phyloP scores from a whole-genome alignment of 2,329 filamentous ascomycete species.

The Fusarium sp. region DNA sequence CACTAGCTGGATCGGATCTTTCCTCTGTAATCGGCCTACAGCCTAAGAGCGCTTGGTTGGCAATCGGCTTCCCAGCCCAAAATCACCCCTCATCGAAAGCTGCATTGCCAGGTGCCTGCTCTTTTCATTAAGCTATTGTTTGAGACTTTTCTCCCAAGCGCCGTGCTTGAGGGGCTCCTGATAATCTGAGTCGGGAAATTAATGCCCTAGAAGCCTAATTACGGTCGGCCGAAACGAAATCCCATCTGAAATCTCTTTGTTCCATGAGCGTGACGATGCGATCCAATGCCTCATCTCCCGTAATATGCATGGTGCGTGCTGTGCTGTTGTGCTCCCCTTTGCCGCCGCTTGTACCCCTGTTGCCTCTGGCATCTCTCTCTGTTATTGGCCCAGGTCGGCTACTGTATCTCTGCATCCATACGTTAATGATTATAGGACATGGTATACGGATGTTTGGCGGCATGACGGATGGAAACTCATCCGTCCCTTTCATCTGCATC shows the following conservation, averaged over 20 bases:
- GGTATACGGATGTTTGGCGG: slow-evolving; percentile 26
- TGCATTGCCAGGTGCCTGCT: slow-evolving; percentile 27
- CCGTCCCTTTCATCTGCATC: slow-evolving; percentile 40
- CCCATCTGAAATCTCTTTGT: slow-evolving; percentile 10
- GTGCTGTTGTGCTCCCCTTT: slow-evolving; percentile 14
- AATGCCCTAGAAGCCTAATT: slow-evolving; percentile 22
- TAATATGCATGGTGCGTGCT: slow-evolving; percentile 25
- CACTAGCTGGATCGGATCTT: slow-evolving; percentile 46
- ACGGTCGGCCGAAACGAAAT: slow-evolving; percentile 22
- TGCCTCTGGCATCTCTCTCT: slow-evolving; percentile 2
- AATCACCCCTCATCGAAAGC: slow-evolving; percentile 37
- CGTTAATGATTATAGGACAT: slow-evolving; percentile 20
- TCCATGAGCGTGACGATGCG: slow-evolving; percentile 19
- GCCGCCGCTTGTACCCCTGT: slow-evolving; percentile 19
- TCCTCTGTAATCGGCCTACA: slow-evolving; percentile 41
- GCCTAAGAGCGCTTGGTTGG: slow-evolving; percentile 22
- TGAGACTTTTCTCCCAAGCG: slow-evolving; percentile 28
- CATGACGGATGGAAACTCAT: slow-evolving; percentile 36
- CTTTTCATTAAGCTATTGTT: slow-evolving; percentile 32
- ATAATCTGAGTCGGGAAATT: slow-evolving; percentile 23
- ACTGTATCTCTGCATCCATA: slow-evolving; percentile 9
- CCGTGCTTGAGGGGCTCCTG: slow-evolving; percentile 15
- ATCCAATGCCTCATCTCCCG: slow-evolving; percentile 36
- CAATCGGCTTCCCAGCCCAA: slow-evolving; percentile 39
- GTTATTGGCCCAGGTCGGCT: slow-evolving; percentile 17